phyloP scores from a whole-genome alignment of 108 stramenopile species.

The Cyclotella baltica region DNA sequence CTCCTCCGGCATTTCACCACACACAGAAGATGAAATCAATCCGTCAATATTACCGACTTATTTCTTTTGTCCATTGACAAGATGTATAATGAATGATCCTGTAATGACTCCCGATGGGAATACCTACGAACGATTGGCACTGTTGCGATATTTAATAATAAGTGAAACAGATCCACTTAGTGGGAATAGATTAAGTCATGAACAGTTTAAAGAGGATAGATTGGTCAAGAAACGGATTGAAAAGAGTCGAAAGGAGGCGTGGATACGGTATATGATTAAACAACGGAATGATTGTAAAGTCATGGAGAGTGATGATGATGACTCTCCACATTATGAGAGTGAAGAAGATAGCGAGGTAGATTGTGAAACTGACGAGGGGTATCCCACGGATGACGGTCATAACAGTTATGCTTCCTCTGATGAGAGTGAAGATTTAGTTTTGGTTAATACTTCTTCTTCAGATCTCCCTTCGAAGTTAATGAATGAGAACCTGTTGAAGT shows the following conservation, averaged over 20 bases:
- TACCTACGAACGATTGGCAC: conserved; percentile 60
- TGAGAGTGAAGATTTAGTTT: not conserved
- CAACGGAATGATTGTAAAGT: conserved; percentile 17
- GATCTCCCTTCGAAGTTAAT: not conserved
- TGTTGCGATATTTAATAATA: conserved; percentile 41
- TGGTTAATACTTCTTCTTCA: not conserved
- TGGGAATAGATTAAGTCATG: conserved; percentile 17
- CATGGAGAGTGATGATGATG: not conserved
- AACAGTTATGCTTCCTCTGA: not conserved
- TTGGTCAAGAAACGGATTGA: conserved; percentile 39
- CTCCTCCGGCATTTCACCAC: not conserved
- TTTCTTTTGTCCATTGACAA: conserved; percentile 67
- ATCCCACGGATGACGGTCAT: not conserved
- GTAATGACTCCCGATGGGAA: conserved; percentile 59
- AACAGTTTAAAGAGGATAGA: conserved; percentile 33
- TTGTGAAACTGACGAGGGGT: not conserved
- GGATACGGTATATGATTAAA: conserved; percentile 38
- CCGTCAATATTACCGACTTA: conserved; percentile 53
- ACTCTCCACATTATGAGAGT: not conserved
- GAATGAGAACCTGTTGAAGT: conserved; percentile 2
- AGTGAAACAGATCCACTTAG: conserved; percentile 29
- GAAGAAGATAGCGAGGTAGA: not conserved
- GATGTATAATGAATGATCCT: conserved; percentile 67
- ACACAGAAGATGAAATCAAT: conserved; percentile 6
- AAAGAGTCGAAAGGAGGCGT: conserved; percentile 48